Percentiles rank a stretch among this genome's conserved stretches.
phyloP scores from a whole-genome alignment of 1,284 basidiomycete species.

The Phenoliferia sp. region DNA sequence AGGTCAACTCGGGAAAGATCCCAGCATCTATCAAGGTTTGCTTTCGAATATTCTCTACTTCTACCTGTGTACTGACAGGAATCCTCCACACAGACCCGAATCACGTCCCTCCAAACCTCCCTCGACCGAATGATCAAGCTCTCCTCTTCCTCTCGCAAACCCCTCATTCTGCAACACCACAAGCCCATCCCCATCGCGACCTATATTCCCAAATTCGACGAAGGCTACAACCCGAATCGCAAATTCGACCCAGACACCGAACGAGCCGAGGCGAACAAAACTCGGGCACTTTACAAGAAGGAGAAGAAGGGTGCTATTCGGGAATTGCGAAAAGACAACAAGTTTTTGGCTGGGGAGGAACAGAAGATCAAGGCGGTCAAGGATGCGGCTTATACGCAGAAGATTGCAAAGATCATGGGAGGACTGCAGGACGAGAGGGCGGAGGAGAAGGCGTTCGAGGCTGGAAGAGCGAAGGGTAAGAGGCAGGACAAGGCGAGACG shows the following conservation, averaged over 20 bases:
- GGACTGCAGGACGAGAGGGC: conserved; percentile 84
- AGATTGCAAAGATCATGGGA: conserved; percentile 64
- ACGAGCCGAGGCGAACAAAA: conserved; percentile 77
- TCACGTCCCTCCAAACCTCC: neutral
- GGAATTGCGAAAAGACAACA: conserved; percentile 90
- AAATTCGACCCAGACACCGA: conserved; percentile 91
- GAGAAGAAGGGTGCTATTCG: conserved; percentile 95
- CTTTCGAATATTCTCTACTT: conserved; percentile 5
- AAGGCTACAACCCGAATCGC: conserved; percentile 70
- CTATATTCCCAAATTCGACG: conserved; percentile 90
- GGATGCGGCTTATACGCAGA: conserved; percentile 58
- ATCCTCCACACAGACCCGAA: neutral
- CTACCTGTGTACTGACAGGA: neutral
- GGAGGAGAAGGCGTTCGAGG: conserved; percentile 84
- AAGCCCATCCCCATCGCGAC: conserved; percentile 93
- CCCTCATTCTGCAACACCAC: conserved; percentile 84
- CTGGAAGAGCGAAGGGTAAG: conserved; percentile 52
- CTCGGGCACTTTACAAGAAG: conserved; percentile 86
- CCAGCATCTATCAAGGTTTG: conserved; percentile 57
- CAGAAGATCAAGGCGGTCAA: conserved; percentile 77
- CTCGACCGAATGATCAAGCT: conserved; percentile 62
- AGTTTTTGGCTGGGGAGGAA: conserved; percentile 84
- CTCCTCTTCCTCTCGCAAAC: conserved; percentile 63
- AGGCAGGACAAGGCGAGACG: conserved; percentile 64
- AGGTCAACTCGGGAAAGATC: conserved; percentile 52